These are phyloP conservation scores for Fusarium fujikuroi DNA, from an alignment of 2,329 filamentous ascomycete genomes.

Conservation along the genomic window DNA sequence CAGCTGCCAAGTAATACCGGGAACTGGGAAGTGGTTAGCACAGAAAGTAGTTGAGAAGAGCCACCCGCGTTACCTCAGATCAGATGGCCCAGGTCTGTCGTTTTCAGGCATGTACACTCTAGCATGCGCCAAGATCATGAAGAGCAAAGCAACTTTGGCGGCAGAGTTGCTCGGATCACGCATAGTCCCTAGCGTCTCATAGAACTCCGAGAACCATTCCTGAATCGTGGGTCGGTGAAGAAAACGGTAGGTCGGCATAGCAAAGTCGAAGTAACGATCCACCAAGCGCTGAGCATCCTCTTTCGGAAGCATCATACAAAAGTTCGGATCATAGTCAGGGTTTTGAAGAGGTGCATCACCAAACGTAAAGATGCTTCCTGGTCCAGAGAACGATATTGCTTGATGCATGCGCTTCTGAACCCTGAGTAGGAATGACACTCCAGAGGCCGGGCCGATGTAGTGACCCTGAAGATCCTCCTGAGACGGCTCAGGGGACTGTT, in stretches of 20 bases:
- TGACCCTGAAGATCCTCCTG: conserved; percentile 48
- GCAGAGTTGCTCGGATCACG: conserved; percentile 34
- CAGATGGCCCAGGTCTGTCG: conserved; percentile 40
- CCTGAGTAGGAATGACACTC: conserved; percentile 45
- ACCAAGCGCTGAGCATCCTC: conserved; percentile 52
- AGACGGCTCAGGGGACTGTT: conserved; percentile 45
- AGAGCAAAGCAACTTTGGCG: conserved; percentile 55
- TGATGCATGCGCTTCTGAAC: conserved; percentile 47
- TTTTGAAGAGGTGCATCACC: conserved; percentile 59
- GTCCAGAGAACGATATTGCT: conserved; percentile 36
- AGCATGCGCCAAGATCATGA: conserved; percentile 63
- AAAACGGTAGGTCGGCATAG: conserved; percentile 66
- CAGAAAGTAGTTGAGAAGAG: rapidly evolving
- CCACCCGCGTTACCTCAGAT: conserved; percentile 29
- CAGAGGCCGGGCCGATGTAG: conserved; percentile 48
- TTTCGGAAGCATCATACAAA: conserved; percentile 54
- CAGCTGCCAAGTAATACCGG: conserved; percentile 45
- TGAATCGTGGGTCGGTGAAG: conserved; percentile 63
- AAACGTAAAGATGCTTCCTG: conserved; percentile 58
- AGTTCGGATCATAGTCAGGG: conserved; percentile 49
- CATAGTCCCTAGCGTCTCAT: conserved; percentile 48
- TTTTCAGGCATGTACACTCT: conserved; percentile 52
- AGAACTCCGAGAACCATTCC: conserved; percentile 57
- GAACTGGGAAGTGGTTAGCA: conserved; percentile 9
- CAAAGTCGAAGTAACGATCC: conserved; percentile 65